These are phyloP conservation scores for Xerocomus potaroensis DNA, from an alignment of 768 basidiomycete species.

Conservation along the genomic window DNA sequence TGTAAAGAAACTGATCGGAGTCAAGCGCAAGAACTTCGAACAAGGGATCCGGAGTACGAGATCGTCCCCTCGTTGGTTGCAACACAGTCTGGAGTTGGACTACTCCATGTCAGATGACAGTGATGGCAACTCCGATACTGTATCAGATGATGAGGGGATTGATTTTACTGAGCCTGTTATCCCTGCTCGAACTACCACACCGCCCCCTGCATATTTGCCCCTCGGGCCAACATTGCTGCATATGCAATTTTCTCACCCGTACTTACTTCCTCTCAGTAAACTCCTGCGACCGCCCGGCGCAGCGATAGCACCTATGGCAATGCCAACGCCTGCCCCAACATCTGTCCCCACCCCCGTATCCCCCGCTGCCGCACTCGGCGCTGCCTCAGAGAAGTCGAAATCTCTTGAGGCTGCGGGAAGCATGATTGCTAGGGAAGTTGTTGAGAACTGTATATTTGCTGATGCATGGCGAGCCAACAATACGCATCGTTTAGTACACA, in stretches of 20 bases:
- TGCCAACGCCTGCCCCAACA: conserved; percentile 36
- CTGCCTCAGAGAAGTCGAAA: conserved; percentile 60
- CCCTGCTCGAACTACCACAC: conserved; percentile 59
- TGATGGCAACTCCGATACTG: conserved; percentile 37
- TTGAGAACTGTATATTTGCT: conserved; percentile 70
- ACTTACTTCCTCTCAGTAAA: conserved; percentile 57
- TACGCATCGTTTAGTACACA: conserved; percentile 8
- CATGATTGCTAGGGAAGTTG: conserved; percentile 61
- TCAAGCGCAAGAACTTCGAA: conserved; percentile 57
- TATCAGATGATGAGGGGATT: conserved; percentile 39
- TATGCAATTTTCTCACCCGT: conserved; percentile 61
- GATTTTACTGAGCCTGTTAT: conserved; percentile 24
- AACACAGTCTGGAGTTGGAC: conserved; percentile 47
- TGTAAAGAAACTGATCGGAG: conserved; percentile 61
- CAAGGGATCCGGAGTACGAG: conserved; percentile 35
- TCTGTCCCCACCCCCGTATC: conserved; percentile 85
- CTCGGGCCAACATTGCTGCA: conserved; percentile 64
- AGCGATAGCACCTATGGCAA: conserved; percentile 43
- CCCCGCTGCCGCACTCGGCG: conserved; percentile 65
- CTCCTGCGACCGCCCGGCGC: conserved; percentile 59
- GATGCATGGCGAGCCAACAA: conserved; percentile 56
- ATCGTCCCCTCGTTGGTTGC: conserved; percentile 41
- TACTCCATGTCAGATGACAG: conserved; percentile 29
- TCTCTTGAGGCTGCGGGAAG: conserved; percentile 64
- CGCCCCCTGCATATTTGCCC: conserved; percentile 67